Evolutionary conservation across 768 basidiomycete species (phyloP).

Genomic region (Mycena rebaudengoi): DNA sequence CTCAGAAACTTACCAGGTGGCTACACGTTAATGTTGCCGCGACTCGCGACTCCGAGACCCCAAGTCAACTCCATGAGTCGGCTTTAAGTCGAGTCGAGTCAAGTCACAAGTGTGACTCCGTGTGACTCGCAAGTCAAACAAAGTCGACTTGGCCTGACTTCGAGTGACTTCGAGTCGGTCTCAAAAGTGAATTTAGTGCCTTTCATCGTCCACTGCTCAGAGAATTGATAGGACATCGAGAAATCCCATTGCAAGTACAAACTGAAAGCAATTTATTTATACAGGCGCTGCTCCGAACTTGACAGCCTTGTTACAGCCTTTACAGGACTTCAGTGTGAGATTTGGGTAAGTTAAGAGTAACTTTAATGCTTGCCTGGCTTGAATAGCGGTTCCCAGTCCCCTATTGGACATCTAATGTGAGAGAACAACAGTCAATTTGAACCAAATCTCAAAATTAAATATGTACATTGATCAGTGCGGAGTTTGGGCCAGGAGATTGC

Average conservation of each 20-base stretch:
- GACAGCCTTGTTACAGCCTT: slow-evolving; percentile 8
- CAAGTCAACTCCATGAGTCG: neutral
- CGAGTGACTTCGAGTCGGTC: neutral
- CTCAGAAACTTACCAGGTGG: neutral
- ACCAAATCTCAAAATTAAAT: slow-evolving; percentile 9
- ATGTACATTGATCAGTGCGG: slow-evolving; percentile 3
- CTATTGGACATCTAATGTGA: slow-evolving; percentile 11
- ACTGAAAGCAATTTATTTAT: slow-evolving; percentile 10
- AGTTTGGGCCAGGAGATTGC: slow-evolving; percentile 5
- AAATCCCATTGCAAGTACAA: neutral
- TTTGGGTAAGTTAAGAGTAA: slow-evolving; percentile 2
- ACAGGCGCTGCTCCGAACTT: slow-evolving; percentile 1
- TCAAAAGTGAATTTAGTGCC: neutral
- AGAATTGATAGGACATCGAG: neutral
- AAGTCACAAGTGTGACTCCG: neutral
- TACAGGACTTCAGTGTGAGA: slow-evolving; percentile 9
- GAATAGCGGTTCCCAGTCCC: slow-evolving; percentile 7
- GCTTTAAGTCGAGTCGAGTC: neutral
- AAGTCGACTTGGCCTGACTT: neutral
- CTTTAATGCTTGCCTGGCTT: slow-evolving; percentile 9
- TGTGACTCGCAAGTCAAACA: neutral
- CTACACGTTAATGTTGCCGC: neutral
- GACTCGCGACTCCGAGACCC: neutral
- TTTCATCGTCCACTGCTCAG: neutral
- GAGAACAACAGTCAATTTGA: slow-evolving; percentile 5